Conservation (phyloP, 805 yeast genomes). For the Monosporozyma unispora region DNA sequence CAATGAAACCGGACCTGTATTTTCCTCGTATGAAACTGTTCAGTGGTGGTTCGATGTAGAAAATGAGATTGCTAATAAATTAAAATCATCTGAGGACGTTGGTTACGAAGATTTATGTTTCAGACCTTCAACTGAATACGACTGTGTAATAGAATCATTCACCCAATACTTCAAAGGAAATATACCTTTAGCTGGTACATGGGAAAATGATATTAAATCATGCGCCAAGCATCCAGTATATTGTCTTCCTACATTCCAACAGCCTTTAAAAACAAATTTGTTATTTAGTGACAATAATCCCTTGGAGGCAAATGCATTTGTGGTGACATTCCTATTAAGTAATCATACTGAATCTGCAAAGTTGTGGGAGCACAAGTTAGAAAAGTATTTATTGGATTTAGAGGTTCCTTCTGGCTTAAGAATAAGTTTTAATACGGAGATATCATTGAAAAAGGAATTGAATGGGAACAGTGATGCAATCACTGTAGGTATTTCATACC, state of each 20-base stretch:
- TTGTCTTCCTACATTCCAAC: conserved; percentile 85
- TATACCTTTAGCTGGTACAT: conserved; percentile 36
- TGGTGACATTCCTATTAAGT: conserved; percentile 61
- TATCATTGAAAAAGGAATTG: conserved; percentile 76
- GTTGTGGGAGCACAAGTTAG: conserved; percentile 67
- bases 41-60: conserved; percentile 91
- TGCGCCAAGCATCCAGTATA: conserved; percentile 80
- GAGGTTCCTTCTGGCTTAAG: conserved; percentile 51
- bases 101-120: conserved; percentile 64
- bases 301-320: conserved; percentile 59
- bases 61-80: conserved; percentile 35
- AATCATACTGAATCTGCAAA: conserved; percentile 40
- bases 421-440: conserved; percentile 71
- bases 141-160: conserved; percentile 78
- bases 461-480: conserved; percentile 70
- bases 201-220: conserved; percentile 44
- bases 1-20: conserved; percentile 58
- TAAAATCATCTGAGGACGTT: conserved; percentile 24
- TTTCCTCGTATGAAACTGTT: conserved; percentile 53
- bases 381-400: conserved; percentile 41
- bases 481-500: conserved; percentile 64
- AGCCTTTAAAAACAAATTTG: conserved; percentile 67
- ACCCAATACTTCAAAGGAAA: conserved; percentile 80
- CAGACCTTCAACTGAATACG: conserved; percentile 64
- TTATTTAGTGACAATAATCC: conserved; percentile 58